These are phyloP conservation scores for Blastobotrys capitulatus DNA, from an alignment of 1,139 yeast species.

Conservation along the genomic window DNA sequence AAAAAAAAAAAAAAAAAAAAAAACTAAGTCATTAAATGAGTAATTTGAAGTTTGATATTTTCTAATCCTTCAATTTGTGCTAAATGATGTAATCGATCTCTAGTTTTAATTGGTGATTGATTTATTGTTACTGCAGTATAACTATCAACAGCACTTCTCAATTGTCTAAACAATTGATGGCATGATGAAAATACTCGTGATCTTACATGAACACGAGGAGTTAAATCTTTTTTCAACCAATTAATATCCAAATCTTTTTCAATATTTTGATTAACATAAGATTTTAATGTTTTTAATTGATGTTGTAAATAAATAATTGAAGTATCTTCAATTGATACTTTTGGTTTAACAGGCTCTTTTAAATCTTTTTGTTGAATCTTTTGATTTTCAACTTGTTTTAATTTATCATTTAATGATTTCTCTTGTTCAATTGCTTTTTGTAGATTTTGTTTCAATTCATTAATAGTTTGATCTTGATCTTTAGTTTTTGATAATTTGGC, in stretches of 20 bases:
- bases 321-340: background rate
- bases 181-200: conserved; percentile 1
- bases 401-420: conserved; percentile 19
- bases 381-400: conserved; percentile 20
- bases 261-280: background rate
- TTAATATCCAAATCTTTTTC: background rate
- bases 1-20: too few species aligned
- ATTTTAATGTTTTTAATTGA: conserved; percentile 15
- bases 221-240: conserved; percentile 4
- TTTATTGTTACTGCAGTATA: background rate
- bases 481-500: conserved; percentile 39
- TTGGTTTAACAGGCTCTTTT: conserved; percentile 1
- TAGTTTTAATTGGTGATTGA: background rate
- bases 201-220: background rate
- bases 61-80: conserved; percentile 9
- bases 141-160: conserved; percentile 3
- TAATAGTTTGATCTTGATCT: conserved; percentile 32
- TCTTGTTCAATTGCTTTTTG: conserved; percentile 25
- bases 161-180: conserved; percentile 3
- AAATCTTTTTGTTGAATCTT: background rate
- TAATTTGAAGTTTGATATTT: conserved; percentile 6
- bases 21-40: conserved; percentile 7
- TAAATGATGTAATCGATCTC: background rate
- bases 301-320: conserved; percentile 15
- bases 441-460: conserved; percentile 28